These are phyloP conservation scores for Austroboletus festivus DNA, from an alignment of 768 basidiomycete genomes.

Conservation along the genomic window DNA sequence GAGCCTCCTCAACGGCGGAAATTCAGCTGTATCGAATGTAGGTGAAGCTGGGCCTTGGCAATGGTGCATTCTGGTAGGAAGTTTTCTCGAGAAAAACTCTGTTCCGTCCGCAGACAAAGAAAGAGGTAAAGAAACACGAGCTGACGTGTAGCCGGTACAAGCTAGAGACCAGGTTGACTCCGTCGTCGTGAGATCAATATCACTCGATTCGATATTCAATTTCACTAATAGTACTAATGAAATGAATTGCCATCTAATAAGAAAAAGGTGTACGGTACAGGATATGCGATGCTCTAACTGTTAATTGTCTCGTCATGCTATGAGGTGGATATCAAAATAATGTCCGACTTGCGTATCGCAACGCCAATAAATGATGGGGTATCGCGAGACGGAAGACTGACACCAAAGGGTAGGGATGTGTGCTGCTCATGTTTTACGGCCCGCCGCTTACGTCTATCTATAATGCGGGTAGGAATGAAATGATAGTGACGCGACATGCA, in stretches of 20 bases:
- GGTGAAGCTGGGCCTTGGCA: conserved; percentile 49
- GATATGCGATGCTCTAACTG: conserved; percentile 66
- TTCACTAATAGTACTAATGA: conserved; percentile 1
- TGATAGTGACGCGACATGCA: conserved; percentile 24
- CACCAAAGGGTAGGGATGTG: conserved; percentile 36
- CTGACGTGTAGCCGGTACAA: conserved; percentile 27
- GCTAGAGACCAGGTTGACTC: background rate
- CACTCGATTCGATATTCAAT: background rate
- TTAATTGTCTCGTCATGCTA: conserved; percentile 59
- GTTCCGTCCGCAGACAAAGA: conserved; percentile 12
- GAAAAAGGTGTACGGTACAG: conserved; percentile 38
- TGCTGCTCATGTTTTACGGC: conserved; percentile 47
- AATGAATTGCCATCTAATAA: conserved; percentile 27
- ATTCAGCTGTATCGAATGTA: conserved; percentile 63
- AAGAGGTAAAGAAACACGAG: conserved; percentile 23
- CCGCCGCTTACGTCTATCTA: conserved; percentile 45
- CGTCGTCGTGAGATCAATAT: conserved; percentile 18
- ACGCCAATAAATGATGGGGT: conserved; percentile 42
- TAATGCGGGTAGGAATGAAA: conserved; percentile 30
- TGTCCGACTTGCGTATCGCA: conserved; percentile 50
- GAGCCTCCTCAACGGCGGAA: conserved; percentile 59
- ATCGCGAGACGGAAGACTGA: conserved; percentile 53
- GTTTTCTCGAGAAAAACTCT: conserved; percentile 14
- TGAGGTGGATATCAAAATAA: conserved; percentile 36
- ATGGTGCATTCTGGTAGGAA: conserved; percentile 42